Evolutionary conservation across 1,139 yeast species (phyloP), one percentile per base, ranked within the genome.

Genomic region (Zygosaccharomyces sapae): DNA sequence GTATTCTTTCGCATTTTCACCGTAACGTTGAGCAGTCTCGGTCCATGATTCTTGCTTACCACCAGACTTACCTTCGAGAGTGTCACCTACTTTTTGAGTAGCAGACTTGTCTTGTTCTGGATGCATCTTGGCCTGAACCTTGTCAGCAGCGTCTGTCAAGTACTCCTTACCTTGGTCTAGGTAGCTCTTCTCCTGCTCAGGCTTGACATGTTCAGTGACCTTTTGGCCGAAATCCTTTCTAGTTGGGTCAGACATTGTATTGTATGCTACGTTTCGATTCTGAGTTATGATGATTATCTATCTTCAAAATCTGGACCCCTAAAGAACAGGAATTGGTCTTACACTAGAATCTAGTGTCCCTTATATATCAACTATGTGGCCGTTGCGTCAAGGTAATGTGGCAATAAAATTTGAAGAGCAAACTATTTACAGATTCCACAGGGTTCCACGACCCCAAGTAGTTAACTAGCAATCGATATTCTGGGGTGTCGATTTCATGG

Each of bases 191-290:
- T 85, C 76, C 47, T 79, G 70, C 54, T 87, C 83, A 64, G 96
- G 96, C 59, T 79, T 86, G 47, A 85, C 54, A 43, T 77, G 64
- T 75, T 86, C 95, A 49, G 73, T 46, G 55, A 78, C 70, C 72
- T 87, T 86, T 67, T 81, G 84, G 57, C 83, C 60, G 63, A 88
- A 75, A 65, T 75, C 71, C 71, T 86, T 86, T 83, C 95, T 85
- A 59, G 86, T 87, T 53, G 76, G 66, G 79, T 83, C 89, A 61
- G 88, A 79, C 89, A 83, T 83, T 24, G 27, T 24, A 22, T 22
- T 5, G 8, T 22, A 22, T 7, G 25, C 25, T 22, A 22, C n/a
- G n/a, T n/a, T n/a, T 16, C 2, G 16, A 16, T 16, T 16, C 16
- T 16, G 2, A 16, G 16, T 16, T 16, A 16, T 16, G 16, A 16